Evolutionary conservation across 352 stramenopile genomes (phyloP), one percentile per base, ranked within the genome.

Genomic region (Phytophthora ramorum): DNA sequence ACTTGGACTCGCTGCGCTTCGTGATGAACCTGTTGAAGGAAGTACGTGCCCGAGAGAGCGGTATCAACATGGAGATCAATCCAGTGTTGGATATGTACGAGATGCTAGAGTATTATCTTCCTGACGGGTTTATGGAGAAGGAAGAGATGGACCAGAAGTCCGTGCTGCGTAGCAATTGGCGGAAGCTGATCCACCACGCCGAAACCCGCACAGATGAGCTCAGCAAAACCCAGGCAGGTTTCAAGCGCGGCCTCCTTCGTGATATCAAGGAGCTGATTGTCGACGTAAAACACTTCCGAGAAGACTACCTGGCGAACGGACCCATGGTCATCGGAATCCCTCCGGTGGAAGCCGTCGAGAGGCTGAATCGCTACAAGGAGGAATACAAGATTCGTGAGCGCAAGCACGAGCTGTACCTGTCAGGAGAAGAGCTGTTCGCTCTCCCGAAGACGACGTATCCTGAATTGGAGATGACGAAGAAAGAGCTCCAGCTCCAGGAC

Each of bases 61-160:
- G 91, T 6, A 99, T 99, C 74, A 98, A 99, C 47, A 98, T 98
- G 90, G 97, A 99, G 71, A 99, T 99, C 62, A 96, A 96, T 44
- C 97, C 97, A 3, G 97, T 99, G 41, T 86, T 99, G 50, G 96
- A 99, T 49, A 99, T 99, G 97, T 99, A 99, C 82, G 91, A 95
- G 54, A 98, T 99, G 94, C 85, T 99, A 17, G 92, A 98, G 69
- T 95, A 95, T 38, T 98, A 97, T 58, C 44, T 98, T 1, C 91
- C 94, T 3, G 86, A 97, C 24, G 94, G 93, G 3, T 99, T 99
- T 72, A 99, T 99, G 96, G 97, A 99, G 61, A 99, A 99, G 66
- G 96, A 99, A 65, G 97, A 99, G 69, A 99, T 99, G 79, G 97
- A 99, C 58, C 97, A 99, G 67, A 99, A 99, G 78, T 99, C 94